These are phyloP conservation scores for Lachancea waltii DNA, from an alignment of 805 yeast species.

Conservation along the genomic window DNA sequence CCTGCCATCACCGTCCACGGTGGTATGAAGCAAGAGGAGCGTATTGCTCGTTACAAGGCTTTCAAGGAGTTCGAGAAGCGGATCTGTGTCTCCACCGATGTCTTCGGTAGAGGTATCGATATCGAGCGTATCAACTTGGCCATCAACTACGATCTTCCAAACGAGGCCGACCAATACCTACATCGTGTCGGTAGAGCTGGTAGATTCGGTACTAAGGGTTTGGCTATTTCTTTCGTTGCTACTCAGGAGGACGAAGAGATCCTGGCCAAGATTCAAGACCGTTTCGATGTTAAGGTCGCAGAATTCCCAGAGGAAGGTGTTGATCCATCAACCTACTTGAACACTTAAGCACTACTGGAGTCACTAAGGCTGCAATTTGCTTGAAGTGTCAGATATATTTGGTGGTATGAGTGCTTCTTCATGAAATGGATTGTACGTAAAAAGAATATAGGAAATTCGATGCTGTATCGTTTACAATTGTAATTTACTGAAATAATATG, in stretches of 20 bases:
- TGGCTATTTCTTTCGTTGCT: slow-evolving; percentile 86
- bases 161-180: slow-evolving; percentile 94
- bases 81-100: slow-evolving; percentile 97
- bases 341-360: slow-evolving; percentile 46
- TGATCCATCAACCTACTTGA: slow-evolving; percentile 96
- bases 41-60: slow-evolving; percentile 92
- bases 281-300: slow-evolving; percentile 92
- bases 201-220: slow-evolving; percentile 98
- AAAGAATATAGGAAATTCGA: slow-evolving; percentile 5
- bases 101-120: slow-evolving; percentile 98
- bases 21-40: slow-evolving; percentile 93
- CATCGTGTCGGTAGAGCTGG: slow-evolving; percentile 99
- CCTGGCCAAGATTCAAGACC: slow-evolving; percentile 86
- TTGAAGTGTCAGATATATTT: slow-evolving; percentile 6
- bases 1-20: slow-evolving; percentile 97
- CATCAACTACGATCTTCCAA: slow-evolving; percentile 93
- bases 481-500: background rate
- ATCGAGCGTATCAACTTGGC: slow-evolving; percentile 98
- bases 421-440: slow-evolving; percentile 8
- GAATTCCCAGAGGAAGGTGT: slow-evolving; percentile 98
- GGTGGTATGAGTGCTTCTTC: slow-evolving; percentile 6
- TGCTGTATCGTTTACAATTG: slow-evolving; percentile 1
- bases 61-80: slow-evolving; percentile 98
- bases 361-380: slow-evolving; percentile 5
- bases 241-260: slow-evolving; percentile 84